phyloP scores from a whole-genome alignment of 345 rosid genomes.

The Zanthoxylum bungeanum region DNA sequence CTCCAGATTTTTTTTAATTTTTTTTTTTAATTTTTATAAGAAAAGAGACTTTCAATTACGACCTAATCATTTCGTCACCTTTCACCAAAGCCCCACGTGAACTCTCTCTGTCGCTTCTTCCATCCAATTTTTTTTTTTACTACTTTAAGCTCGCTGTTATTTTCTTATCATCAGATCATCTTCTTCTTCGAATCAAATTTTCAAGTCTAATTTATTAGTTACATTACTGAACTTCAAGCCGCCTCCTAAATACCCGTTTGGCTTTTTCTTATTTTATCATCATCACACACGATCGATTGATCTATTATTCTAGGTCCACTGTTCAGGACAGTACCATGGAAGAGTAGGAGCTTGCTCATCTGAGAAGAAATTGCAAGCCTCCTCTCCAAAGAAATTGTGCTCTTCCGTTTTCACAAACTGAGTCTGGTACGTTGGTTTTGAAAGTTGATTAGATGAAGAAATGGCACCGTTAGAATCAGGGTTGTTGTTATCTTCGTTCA shows the following conservation, averaged over 20 bases:
- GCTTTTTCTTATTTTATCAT: background rate
- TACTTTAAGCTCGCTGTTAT: background rate
- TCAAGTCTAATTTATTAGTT: background rate
- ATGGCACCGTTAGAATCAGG: slow-evolving; percentile 49
- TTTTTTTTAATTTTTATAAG: slow-evolving; percentile 25
- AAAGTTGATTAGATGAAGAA: slow-evolving; percentile 37
- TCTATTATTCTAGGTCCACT: slow-evolving; percentile 47
- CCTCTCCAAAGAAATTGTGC: slow-evolving; percentile 75
- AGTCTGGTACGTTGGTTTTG: slow-evolving; percentile 22
- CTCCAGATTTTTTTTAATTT: slow-evolving; percentile 18
- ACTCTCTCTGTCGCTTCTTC: background rate
- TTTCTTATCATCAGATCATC: background rate
- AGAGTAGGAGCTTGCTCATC: slow-evolving; percentile 87
- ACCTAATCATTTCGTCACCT: slow-evolving; percentile 44
- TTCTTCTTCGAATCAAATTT: background rate
- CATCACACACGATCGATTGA: too few species aligned
- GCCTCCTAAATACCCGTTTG: background rate
- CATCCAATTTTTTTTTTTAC: background rate
- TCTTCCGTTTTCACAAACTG: slow-evolving; percentile 87
- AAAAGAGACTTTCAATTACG: slow-evolving; percentile 31
- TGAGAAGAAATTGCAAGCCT: slow-evolving; percentile 74
- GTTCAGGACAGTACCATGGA: slow-evolving; percentile 69
- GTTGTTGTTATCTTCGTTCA: slow-evolving; percentile 71
- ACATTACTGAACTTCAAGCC: background rate
- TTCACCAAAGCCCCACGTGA: slow-evolving; percentile 28